Conservation (phyloP, 805 yeast genomes). For the Candida tallmaniae region DNA sequence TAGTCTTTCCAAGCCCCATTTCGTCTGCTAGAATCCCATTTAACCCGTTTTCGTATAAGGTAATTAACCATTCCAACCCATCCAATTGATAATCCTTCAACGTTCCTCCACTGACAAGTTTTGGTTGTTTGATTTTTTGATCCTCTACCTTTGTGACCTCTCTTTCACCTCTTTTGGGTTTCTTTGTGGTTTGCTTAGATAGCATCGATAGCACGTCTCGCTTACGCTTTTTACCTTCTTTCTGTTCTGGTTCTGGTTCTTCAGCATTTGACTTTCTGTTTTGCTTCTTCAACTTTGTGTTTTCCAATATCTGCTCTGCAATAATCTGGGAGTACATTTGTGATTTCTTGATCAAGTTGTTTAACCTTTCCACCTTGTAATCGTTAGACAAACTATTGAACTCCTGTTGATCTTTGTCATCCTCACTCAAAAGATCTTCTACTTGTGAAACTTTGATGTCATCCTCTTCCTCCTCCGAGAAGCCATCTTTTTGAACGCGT, state of each 20-base stretch:
- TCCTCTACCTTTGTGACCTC: conserved; percentile 4
- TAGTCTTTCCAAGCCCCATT: conserved; percentile 95
- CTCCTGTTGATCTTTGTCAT: conserved; percentile 18
- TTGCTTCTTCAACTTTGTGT: conserved; percentile 19
- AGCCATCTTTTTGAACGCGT: too few species aligned
- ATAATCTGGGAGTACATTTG: conserved; percentile 84
- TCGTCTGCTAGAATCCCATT: conserved; percentile 97
- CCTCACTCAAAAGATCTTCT: not conserved
- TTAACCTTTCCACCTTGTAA: conserved; percentile 59
- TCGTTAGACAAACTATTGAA: conserved; percentile 47
- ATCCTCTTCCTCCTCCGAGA: not conserved
- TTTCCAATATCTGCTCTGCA: conserved; percentile 65
- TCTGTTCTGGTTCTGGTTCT: conserved; percentile 4
- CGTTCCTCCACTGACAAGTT: conserved; percentile 39
- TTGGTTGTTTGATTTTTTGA: conserved; percentile 22
- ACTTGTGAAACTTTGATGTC: conserved; percentile 3
- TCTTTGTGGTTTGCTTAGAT: conserved; percentile 10
- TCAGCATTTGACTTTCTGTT: conserved; percentile 1
- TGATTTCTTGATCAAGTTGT: conserved; percentile 78
- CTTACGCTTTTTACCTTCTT: conserved; percentile 9
- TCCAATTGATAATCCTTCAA: conserved; percentile 83
- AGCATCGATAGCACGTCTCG: conserved; percentile 17
- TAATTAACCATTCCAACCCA: conserved; percentile 87
- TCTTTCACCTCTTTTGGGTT: not conserved
- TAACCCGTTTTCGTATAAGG: conserved; percentile 87